phyloP scores from a whole-genome alignment of 495 filamentous ascomycete genomes.

The Rhypophila decipiens region DNA sequence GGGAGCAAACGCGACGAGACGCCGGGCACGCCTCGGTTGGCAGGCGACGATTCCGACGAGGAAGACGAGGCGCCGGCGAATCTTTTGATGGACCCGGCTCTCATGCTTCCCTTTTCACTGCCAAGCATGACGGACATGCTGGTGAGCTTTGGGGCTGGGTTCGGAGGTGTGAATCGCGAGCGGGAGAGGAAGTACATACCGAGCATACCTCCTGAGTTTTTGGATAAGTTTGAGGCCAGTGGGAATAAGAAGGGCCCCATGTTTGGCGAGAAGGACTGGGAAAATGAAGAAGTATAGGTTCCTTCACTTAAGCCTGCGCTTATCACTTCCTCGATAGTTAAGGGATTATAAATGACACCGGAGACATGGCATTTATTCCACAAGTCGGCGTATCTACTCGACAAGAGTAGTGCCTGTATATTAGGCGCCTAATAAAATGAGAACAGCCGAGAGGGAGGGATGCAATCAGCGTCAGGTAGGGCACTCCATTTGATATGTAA shows the following conservation, averaged over 20 bases:
- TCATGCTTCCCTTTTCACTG: constrained; percentile 90
- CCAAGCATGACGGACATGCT: constrained; percentile 98
- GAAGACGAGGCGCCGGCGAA: constrained; percentile 59
- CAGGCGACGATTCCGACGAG: constrained; percentile 35
- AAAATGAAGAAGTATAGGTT: constrained; percentile 40
- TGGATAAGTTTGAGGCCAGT: constrained; percentile 74
- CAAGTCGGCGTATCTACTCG: too few species aligned
- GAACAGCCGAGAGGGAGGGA: too few species aligned
- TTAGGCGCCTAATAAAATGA: too few species aligned
- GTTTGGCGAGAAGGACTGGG: constrained; percentile 45
- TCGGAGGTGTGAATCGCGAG: constrained; percentile 87
- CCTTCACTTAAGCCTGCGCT: too few species aligned
- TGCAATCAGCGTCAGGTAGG: too few species aligned
- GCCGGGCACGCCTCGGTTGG: constrained; percentile 13
- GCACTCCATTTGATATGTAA: too few species aligned
- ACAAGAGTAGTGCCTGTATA: too few species aligned
- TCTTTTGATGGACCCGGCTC: constrained; percentile 76
- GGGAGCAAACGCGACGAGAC: constrained; percentile 9
- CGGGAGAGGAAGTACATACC: constrained; percentile 94
- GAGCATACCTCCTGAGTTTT: constrained; percentile 86
- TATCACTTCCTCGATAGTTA: too few species aligned
- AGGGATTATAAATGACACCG: too few species aligned
- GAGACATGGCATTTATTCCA: too few species aligned
- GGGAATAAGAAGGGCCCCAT: constrained; percentile 28
- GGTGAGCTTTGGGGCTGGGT: constrained; percentile 87